These are phyloP conservation scores for Orbilia javanica DNA, from an alignment of 2,329 filamentous ascomycete species.

Conservation along the genomic window DNA sequence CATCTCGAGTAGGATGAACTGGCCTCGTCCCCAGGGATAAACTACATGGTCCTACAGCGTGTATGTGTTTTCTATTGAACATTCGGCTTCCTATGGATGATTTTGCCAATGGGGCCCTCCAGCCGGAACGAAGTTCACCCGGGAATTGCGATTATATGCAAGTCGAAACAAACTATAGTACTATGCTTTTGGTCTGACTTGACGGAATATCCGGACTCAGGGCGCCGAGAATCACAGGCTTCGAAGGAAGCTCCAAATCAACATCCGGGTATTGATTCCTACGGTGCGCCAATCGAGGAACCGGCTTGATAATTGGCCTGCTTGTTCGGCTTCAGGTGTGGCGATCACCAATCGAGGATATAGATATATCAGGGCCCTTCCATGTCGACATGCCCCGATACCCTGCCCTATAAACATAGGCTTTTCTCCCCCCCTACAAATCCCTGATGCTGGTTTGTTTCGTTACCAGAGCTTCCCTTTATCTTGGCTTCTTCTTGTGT, in stretches of 20 bases:
- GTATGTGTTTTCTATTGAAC: neutral
- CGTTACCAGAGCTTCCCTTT: conserved; percentile 35
- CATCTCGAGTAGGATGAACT: neutral
- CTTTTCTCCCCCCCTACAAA: neutral
- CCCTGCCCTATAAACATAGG: neutral
- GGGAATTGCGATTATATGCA: neutral
- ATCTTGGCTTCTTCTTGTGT: conserved; percentile 9
- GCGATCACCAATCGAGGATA: conserved; percentile 7
- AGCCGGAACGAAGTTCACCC: neutral
- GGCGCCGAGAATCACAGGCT: neutral
- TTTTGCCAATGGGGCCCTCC: neutral
- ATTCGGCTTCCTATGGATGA: neutral
- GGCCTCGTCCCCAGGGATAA: too few species aligned
- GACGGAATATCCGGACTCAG: neutral
- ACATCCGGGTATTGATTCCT: neutral
- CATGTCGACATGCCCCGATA: neutral
- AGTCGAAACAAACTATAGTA: neutral
- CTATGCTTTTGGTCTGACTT: neutral
- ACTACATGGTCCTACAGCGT: too few species aligned
- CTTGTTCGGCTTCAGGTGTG: neutral
- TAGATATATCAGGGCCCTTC: conserved; percentile 5
- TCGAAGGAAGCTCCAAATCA: neutral
- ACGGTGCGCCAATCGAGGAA: neutral
- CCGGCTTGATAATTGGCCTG: neutral
- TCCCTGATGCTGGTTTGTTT: conserved; percentile 18